Percentiles rank a stretch among this genome's conserved stretches.
Conservation (phyloP, 202 grass and related monocot genomes). For the Sporobolus alterniflorus region DNA sequence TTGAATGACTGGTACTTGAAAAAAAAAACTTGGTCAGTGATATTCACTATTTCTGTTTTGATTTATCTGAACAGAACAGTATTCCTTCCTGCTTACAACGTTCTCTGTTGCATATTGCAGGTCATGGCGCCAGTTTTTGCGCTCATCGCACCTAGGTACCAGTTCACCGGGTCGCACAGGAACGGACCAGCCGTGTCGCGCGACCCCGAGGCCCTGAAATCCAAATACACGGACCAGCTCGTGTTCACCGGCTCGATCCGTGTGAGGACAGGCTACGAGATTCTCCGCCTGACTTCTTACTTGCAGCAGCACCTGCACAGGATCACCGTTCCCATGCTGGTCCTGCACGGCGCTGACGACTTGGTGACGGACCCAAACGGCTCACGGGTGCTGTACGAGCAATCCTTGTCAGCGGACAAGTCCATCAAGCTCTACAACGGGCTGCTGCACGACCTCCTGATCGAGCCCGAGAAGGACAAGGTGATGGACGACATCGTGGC, state of each 20-base stretch:
- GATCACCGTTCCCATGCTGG: constrained; percentile 61
- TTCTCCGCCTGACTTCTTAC: constrained; percentile 69
- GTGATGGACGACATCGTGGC: constrained; percentile 72
- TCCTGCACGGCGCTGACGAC: constrained; percentile 76
- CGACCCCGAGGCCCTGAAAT: constrained; percentile 63
- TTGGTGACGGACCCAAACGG: constrained; percentile 71
- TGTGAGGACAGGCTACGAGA: constrained; percentile 81
- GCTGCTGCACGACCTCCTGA: constrained; percentile 80
- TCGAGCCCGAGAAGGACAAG: constrained; percentile 80
- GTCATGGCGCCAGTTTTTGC: constrained; percentile 74
- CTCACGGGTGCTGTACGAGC: constrained; percentile 53
- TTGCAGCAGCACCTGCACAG: constrained; percentile 59
- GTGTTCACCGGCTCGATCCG: constrained; percentile 90
- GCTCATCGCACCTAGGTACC: constrained; percentile 70
- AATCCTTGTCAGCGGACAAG: constrained; percentile 67
- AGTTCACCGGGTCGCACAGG: constrained; percentile 56
- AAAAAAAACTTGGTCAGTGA: neutral
- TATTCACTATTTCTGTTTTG: neutral
- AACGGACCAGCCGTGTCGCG: constrained; percentile 65
- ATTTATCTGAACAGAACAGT: neutral
- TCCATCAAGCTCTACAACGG: constrained; percentile 66
- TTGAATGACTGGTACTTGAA: neutral
- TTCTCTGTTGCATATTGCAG: constrained; percentile 35
- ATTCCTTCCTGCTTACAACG: neutral
- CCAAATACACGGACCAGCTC: constrained; percentile 81